Evolutionary conservation across 2,329 filamentous ascomycete genomes (phyloP).

Genomic region (Colletotrichum aenigma): DNA sequence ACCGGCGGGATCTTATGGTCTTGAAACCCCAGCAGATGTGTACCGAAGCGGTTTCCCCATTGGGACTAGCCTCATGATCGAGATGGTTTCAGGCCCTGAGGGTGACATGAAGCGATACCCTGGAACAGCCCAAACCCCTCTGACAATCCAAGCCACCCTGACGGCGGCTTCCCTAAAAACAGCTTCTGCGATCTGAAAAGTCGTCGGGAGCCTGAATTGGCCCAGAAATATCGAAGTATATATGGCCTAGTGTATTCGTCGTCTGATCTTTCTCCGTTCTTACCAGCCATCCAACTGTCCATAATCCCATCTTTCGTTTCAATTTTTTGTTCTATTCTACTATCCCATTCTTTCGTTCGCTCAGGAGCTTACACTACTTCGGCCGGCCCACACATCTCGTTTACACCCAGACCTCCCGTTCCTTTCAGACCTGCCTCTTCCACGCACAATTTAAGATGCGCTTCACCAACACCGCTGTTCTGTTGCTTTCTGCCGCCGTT

Average conservation of each 20-base stretch:
- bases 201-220: rapidly evolving
- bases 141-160: neutral
- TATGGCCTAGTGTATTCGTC: neutral
- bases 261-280: neutral
- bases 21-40: neutral
- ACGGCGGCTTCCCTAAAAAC: neutral
- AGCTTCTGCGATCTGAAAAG: neutral
- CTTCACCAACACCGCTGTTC: neutral
- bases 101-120: neutral
- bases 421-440: neutral
- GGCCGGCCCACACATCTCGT: neutral
- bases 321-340: neutral
- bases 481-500: neutral
- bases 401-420: neutral
- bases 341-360: neutral
- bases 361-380: neutral
- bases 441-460: neutral
- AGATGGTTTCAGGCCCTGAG: neutral
- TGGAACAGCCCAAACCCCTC: neutral
- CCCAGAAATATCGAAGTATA: neutral
- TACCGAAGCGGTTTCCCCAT: neutral
- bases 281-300: neutral
- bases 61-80: neutral
- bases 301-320: neutral
- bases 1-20: neutral